These are phyloP conservation scores for Ustilaginoidea virens DNA, from an alignment of 2,329 filamentous ascomycete species.

Conservation along the genomic window DNA sequence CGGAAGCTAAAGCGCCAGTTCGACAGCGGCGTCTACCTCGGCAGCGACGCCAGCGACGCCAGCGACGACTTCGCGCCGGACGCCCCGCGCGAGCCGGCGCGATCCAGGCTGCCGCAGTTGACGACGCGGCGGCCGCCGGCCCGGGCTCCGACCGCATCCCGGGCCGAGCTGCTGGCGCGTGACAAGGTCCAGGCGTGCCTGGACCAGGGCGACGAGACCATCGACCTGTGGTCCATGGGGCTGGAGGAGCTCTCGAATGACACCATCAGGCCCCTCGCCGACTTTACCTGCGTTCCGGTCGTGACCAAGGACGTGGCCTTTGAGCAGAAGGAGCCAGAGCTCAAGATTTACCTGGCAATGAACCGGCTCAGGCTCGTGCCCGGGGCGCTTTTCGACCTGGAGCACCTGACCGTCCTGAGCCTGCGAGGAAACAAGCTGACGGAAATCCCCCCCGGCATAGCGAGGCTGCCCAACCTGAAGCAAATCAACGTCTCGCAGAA, in stretches of 20 bases:
- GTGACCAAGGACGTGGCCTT: constrained; percentile 44
- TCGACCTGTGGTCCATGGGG: constrained; percentile 45
- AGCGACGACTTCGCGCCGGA: constrained; percentile 23
- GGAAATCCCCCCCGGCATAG: constrained; percentile 45
- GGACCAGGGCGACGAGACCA: constrained; percentile 40
- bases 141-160: constrained; percentile 14
- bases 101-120: constrained; percentile 16
- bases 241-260: constrained; percentile 39
- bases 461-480: constrained; percentile 38
- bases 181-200: constrained; percentile 34
- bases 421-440: constrained; percentile 47
- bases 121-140: background rate
- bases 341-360: constrained; percentile 45
- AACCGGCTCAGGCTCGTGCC: constrained; percentile 45
- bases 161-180: constrained; percentile 28
- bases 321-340: constrained; percentile 37
- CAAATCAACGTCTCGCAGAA: constrained; percentile 55
- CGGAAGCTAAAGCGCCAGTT: constrained; percentile 41
- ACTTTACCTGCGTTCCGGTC: constrained; percentile 36
- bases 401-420: constrained; percentile 47
- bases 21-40: constrained; percentile 58
- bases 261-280: constrained; percentile 39
- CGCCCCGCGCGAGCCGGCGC: constrained; percentile 14
- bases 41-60: constrained; percentile 37
- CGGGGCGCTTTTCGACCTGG: constrained; percentile 42